Base-by-base conservation (phyloP, 345 rosid genomes). In the Citrus australasica region DNA sequence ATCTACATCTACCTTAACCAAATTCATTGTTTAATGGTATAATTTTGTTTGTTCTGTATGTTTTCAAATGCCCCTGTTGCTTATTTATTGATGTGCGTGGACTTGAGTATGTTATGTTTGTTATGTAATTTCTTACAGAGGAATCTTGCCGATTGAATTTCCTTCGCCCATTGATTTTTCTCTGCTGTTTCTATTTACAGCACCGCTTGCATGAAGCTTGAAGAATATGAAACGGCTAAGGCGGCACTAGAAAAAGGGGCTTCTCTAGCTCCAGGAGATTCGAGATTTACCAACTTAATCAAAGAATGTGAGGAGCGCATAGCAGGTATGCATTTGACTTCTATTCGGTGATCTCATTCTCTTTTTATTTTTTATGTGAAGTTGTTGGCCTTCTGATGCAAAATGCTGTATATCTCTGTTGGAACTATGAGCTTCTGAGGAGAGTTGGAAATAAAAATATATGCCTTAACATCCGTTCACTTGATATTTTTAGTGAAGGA, bases 211-310 rank as follows among this genome's bases (percentile, higher is more conserved):
- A 84, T 93, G 85, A 92, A 91, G 84, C 98, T 97, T 76, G 98
- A 93, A 83, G 98, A 97, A 65, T 94, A 89, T 88, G 69, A 85
- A 37, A 92, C 94, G 19, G 98, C 99, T 8, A 93, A 94, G 89
- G 90, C 85, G 58, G 96, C 98, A 9, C 80, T 92, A 66, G 94
- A 93, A 87, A 74, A 68, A 22, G 99, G 98, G 27, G 89, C 90
- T 51, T 75, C 90, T 71, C 76, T 89, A 11, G 88, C 88, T 6
- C 93, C 92, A 0, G 88, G 55, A 77, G 91, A 97, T 4, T 55
- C 79, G 0, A 92, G 93, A 84, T 94, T 97, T 74, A 78, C 83
- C 63, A 88, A 87, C 77, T 83, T 93, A 83, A 92, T 94, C 71
- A 86, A 89, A 83, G 93, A 90, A 82, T 97, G 99, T 7, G 81